phyloP scores from a whole-genome alignment of 108 stramenopile genomes.

The Nitzschia sp. region DNA sequence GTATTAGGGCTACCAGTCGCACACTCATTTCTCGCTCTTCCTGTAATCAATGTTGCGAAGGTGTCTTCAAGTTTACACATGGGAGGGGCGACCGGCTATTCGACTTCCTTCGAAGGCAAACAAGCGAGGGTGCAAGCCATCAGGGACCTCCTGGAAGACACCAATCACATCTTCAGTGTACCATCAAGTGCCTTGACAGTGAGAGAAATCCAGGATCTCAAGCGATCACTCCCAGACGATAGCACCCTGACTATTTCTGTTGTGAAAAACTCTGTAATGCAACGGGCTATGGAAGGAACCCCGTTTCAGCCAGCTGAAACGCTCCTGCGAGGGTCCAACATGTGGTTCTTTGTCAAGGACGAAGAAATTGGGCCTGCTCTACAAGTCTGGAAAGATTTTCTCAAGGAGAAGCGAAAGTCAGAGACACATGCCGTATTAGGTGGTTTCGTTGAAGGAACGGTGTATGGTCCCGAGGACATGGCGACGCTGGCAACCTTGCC shows the following conservation, averaged over 20 bases:
- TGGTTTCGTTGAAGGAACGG: conserved; percentile 80
- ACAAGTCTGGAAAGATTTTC: conserved; percentile 75
- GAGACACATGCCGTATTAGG: conserved; percentile 73
- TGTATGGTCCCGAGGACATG: conserved; percentile 76
- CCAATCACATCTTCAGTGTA: conserved; percentile 82
- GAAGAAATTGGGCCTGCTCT: conserved; percentile 78
- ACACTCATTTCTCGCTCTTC: too few relatives aligned
- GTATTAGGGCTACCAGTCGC: too few relatives aligned
- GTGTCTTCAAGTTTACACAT: conserved; percentile 34
- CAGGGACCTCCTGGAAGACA: conserved; percentile 65
- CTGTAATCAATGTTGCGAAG: too few relatives aligned
- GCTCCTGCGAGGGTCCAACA: conserved; percentile 80
- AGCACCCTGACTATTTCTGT: conserved; percentile 60
- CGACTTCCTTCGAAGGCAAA: conserved; percentile 82
- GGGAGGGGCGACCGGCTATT: conserved; percentile 73
- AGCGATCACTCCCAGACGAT: conserved; percentile 80
- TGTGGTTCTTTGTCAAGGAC: conserved; percentile 95
- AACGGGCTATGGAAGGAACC: conserved; percentile 79
- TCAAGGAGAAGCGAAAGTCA: conserved; percentile 65
- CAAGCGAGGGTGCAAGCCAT: conserved; percentile 58
- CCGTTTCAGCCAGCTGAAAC: conserved; percentile 56
- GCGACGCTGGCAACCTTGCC: conserved; percentile 85
- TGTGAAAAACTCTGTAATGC: conserved; percentile 93
- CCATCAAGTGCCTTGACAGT: conserved; percentile 75
- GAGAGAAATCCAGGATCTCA: conserved; percentile 60